Base-by-base conservation (phyloP, 768 basidiomycete genomes). In the Neoboletus subvelutipes region DNA sequence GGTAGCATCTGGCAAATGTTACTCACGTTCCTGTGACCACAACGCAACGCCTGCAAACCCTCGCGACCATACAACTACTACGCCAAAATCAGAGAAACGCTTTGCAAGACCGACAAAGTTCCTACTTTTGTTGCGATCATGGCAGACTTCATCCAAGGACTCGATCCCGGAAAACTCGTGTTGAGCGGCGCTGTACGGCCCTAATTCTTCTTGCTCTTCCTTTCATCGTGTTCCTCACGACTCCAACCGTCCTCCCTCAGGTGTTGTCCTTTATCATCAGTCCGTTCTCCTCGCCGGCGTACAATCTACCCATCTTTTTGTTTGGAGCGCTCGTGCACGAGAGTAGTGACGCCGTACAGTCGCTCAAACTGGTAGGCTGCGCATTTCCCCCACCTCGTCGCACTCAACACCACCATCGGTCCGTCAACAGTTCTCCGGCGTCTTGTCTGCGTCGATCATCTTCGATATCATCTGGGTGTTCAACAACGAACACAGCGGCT, bases 291-390 rank as follows among this genome's bases (percentile, higher is more conserved):
- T 73, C 83, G 1, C 88, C 90, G 2, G 67, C 78, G 2, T 94
- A 94, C 71, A 94, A 94, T 67, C 76, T 94, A 22, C 85, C 92
- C n/a, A 77, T 94, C 51, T 87, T 91, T 60, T 78, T 94, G 26
- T 92, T 92, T 59, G 92, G 92, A 1, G 73, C 76, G 2, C 86
- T 90, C 69, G 85, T 80, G 0, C 85, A 88, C 64, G 91, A 93
- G 64, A 83, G 78, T 54, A 73, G 76, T 10, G 90, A 91, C 48
- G 83, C 83, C 0, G 62, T 77, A 6, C 83, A 86, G 59, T 85
- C 88, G 5, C 69, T 90, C 64, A 85, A 85, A 65, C 76, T 77
- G 47, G 91, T 90, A 63, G 3, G 54, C n/a, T 2, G 1, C 18
- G 5, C 41, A n/a, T 5, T 12, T 22, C 2, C 13, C 24, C 24